Evolutionary conservation across 2,329 filamentous ascomycete genomes (phyloP).

Genomic region (Phaeosphaeriaceae sp.): DNA sequence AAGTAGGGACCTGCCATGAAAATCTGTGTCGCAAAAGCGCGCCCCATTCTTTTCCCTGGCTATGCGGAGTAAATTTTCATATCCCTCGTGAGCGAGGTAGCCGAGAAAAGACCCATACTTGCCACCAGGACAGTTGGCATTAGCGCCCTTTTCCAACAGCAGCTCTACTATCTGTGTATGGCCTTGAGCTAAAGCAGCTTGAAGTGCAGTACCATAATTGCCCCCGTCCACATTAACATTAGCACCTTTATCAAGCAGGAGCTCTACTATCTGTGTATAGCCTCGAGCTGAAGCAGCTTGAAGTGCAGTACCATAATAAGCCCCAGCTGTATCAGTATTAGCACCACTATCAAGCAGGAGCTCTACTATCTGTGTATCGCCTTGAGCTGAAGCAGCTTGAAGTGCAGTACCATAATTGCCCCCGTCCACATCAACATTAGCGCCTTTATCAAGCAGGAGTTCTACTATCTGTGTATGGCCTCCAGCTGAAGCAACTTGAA

Average conservation of each 20-base stretch:
- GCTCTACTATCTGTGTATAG: neutral
- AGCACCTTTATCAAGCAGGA: neutral
- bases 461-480: conserved; percentile 1
- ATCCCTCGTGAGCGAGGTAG: conserved; percentile 1
- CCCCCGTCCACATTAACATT: neutral
- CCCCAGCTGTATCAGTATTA: neutral
- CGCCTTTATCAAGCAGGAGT: neutral
- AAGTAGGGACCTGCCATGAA: conserved; percentile 2
- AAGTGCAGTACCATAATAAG: neutral
- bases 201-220: neutral
- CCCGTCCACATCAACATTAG: neutral
- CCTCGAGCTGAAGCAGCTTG: neutral
- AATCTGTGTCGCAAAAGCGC: neutral
- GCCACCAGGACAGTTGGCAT: neutral
- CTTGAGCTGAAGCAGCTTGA: neutral
- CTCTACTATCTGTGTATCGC: neutral
- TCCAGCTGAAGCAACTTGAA: neutral
- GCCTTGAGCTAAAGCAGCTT: neutral
- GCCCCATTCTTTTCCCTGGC: neutral
- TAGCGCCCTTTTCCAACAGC: conserved; percentile 15
- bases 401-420: neutral
- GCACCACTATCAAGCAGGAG: conserved; percentile 15
- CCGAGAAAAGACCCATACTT: neutral
- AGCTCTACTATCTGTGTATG: neutral
- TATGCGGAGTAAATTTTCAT: conserved; percentile 4